Percentiles rank a stretch among this genome's conserved stretches.
These are phyloP conservation scores for Leucosporidium scottii DNA, from an alignment of 768 basidiomycete species.

Conservation along the genomic window DNA sequence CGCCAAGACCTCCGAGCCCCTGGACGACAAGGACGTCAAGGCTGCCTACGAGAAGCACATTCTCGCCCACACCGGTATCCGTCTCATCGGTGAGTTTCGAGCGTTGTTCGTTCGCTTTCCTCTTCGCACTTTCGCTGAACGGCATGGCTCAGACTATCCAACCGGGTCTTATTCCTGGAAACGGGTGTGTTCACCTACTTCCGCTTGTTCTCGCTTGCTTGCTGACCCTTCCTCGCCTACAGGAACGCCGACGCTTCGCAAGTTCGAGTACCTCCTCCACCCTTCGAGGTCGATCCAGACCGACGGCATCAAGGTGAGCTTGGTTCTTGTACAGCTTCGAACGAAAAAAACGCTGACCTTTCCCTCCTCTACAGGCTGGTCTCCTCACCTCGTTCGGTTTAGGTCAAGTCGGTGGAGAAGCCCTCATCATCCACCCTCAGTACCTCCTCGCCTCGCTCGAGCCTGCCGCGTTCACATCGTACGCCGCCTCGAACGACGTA, in stretches of 20 bases:
- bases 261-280: slow-evolving; percentile 88
- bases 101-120: not conserved
- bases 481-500: slow-evolving; percentile 59
- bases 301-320: slow-evolving; percentile 47
- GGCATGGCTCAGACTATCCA: slow-evolving; percentile 79
- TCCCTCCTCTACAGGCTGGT: slow-evolving; percentile 9
- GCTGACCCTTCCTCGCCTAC: slow-evolving; percentile 40
- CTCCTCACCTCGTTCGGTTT: slow-evolving; percentile 87
- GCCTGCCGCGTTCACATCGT: slow-evolving; percentile 67
- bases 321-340: not conserved
- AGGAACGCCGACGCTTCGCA: slow-evolving; percentile 91
- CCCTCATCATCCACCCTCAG: slow-evolving; percentile 79
- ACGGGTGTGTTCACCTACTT: slow-evolving; percentile 84
- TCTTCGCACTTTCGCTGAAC: slow-evolving; percentile 45
- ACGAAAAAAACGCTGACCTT: not conserved
- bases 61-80: slow-evolving; percentile 79
- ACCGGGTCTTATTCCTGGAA: slow-evolving; percentile 84
- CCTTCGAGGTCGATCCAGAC: slow-evolving; percentile 94
- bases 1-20: slow-evolving; percentile 80
- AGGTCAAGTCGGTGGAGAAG: slow-evolving; percentile 94
- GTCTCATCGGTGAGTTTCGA: slow-evolving; percentile 68
- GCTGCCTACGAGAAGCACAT: slow-evolving; percentile 93
- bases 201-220: slow-evolving; percentile 88
- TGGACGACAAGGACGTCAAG: slow-evolving; percentile 95
- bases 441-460: slow-evolving; percentile 80